Evolutionary conservation across 106 monocot genomes (phyloP).

Genomic region (Dioscorea alata): DNA sequence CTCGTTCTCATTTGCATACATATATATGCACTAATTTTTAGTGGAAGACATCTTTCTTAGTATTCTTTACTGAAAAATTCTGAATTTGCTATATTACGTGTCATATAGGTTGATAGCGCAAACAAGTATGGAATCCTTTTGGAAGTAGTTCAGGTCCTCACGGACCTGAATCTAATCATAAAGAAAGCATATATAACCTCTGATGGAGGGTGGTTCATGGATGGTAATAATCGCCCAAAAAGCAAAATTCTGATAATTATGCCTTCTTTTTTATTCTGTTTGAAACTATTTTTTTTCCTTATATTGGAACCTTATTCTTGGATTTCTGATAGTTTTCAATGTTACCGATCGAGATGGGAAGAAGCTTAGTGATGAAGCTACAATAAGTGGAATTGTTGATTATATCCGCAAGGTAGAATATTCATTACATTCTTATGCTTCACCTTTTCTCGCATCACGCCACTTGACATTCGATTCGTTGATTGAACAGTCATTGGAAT

Average conservation of each 20-base stretch:
- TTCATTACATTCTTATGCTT: background rate
- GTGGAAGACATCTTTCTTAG: no score
- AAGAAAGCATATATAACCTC: constrained; percentile 30
- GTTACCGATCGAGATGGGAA: constrained; percentile 30
- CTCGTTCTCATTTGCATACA: background rate
- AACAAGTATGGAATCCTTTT: constrained; percentile 34
- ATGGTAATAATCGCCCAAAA: constrained; percentile 10
- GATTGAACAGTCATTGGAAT: constrained; percentile 12
- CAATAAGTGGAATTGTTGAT: background rate
- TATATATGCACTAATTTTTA: background rate
- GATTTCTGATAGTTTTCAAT: constrained; percentile 22
- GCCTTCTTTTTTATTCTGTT: no score
- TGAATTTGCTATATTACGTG: background rate
- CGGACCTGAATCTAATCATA: constrained; percentile 29
- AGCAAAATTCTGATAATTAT: no score
- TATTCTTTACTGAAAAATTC: no score
- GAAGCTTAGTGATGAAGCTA: constrained; percentile 8
- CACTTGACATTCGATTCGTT: background rate
- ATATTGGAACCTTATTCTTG: no score
- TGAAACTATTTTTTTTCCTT: no score
- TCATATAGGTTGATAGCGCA: constrained; percentile 21
- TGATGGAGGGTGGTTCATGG: constrained; percentile 40
- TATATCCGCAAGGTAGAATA: constrained; percentile 16
- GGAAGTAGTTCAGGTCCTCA: constrained; percentile 30
- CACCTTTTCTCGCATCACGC: background rate